Evolutionary conservation across 352 stramenopile species (phyloP), one percentile per base, ranked within the genome.

Genomic region (Pythium insidiosum): DNA sequence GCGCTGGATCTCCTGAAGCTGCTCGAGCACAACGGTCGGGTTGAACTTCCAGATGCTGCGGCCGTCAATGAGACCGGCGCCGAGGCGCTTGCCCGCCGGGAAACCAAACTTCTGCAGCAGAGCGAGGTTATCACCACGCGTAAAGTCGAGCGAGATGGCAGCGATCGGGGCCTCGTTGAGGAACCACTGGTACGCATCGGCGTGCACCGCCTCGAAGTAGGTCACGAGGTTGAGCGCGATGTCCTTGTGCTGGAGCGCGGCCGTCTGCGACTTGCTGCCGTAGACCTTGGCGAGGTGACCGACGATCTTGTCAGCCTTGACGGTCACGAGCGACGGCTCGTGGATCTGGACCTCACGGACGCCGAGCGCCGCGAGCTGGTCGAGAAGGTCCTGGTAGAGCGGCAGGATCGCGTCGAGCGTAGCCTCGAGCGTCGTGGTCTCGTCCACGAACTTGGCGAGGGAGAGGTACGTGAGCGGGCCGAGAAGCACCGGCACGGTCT

Each of bases 1-100:
- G 58, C 63, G 53, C 58, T 85, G 77, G 52, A 95, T 76, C 40
- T 73, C 56, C 1, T 53, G 34, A 11, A 91, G 56, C 42, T 84
- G 53, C 1, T 52, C 43, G 26, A 81, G 29, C 16, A 88, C 51
- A 28, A 72, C 68, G 10, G 68, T 56, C 2, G 82, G 78, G 56
- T 94, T 79, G 50, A 93, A 77, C 63, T 89, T 92, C 88, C 88
- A 96, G 47, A 95, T 78, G 50, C 72, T 93, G n/a, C 87, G 84
- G 38, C 74, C 78, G 58, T 96, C 84, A 40, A 97, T 88, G 15
- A 97, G 51, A 50, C 87, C 88, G 10, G 81, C 84, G 37, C 85
- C 85, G 10, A 97, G 81, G 23, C 73, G 76, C 67, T 96, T 95
- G 55, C 64, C 64, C 2, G 63, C 58, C 7, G 84, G 82, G 58